These are phyloP conservation scores for Cucurbita moschata DNA, from an alignment of 306 rosid species.

Conservation along the genomic window DNA sequence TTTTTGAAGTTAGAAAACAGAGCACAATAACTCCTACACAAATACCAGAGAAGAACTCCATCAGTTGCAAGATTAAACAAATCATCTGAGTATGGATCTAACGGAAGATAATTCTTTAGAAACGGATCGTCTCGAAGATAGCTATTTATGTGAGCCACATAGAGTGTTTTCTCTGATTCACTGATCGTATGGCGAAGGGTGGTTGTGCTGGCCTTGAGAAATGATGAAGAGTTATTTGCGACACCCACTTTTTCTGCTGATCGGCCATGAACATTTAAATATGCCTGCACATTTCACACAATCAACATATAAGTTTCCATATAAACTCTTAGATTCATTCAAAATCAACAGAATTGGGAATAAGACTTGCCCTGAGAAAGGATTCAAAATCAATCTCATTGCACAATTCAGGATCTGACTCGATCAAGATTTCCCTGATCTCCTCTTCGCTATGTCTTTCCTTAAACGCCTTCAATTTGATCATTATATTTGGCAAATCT, in stretches of 20 bases:
- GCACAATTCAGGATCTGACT: conserved; percentile 39
- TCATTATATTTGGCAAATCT: conserved; percentile 60
- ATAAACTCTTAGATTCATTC: background rate
- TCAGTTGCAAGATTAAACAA: conserved; percentile 65
- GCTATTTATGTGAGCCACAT: conserved; percentile 87
- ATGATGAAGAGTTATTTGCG: conserved; percentile 58
- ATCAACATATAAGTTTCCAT: background rate
- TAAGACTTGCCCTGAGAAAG: conserved; percentile 58
- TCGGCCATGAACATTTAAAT: conserved; percentile 56
- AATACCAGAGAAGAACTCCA: conserved; percentile 90
- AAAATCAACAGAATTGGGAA: background rate
- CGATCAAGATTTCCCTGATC: conserved; percentile 45
- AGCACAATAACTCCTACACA: conserved; percentile 19
- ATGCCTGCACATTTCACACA: conserved; percentile 35
- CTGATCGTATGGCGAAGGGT: conserved; percentile 89
- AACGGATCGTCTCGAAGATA: conserved; percentile 90
- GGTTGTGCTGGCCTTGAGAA: conserved; percentile 72
- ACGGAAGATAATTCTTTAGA: conserved; percentile 63
- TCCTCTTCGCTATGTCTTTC: conserved; percentile 53
- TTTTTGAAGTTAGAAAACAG: background rate
- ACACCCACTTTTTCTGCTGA: conserved; percentile 40
- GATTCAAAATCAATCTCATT: conserved; percentile 70
- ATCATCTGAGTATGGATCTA: conserved; percentile 57
- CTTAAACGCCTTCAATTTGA: conserved; percentile 45
- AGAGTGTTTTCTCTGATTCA: conserved; percentile 67